Percentiles rank a stretch among this genome's conserved stretches.
These are phyloP conservation scores for Sporothrix brasiliensis DNA, from an alignment of 2,329 filamentous ascomycete genomes.

Conservation along the genomic window DNA sequence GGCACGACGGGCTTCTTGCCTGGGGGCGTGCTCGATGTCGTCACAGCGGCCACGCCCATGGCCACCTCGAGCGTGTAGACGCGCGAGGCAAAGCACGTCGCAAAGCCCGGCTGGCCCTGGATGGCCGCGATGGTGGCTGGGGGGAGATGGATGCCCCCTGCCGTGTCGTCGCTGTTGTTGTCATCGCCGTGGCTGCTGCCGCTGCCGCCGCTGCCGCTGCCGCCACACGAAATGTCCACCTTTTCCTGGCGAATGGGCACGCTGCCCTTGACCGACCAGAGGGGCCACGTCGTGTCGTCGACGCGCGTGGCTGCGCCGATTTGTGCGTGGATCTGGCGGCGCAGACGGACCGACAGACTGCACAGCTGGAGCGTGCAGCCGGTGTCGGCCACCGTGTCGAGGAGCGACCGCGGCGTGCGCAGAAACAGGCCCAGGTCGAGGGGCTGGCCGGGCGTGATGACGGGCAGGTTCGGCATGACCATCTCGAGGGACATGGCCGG, in stretches of 20 bases:
- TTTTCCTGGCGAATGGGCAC: conserved; percentile 25
- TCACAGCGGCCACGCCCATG: conserved; percentile 21
- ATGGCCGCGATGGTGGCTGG: not conserved
- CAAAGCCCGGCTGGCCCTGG: conserved; percentile 25
- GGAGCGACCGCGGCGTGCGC: conserved; percentile 9
- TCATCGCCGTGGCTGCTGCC: not conserved
- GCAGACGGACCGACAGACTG: conserved; percentile 23
- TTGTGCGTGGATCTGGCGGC: conserved; percentile 6
- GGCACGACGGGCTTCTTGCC: not conserved
- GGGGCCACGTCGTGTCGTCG: conserved; percentile 19
- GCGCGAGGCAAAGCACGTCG: conserved; percentile 30
- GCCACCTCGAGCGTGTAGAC: conserved; percentile 30
- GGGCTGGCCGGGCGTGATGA: conserved; percentile 17
- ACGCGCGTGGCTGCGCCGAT: not conserved
- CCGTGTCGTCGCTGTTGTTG: not conserved
- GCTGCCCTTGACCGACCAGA: conserved; percentile 27
- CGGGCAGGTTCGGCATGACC: conserved; percentile 28
- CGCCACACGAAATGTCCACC: conserved; percentile 19
- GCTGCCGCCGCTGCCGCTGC: not conserved
- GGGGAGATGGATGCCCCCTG: not conserved
- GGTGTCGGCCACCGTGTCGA: not conserved
- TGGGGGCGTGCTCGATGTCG: not conserved
- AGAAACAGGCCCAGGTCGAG: conserved; percentile 27
- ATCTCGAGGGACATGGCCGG: conserved; percentile 29
- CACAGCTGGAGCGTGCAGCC: conserved; percentile 4